Conservation (phyloP, 306 rosid genomes). For the Cicer chorassanicum region DNA sequence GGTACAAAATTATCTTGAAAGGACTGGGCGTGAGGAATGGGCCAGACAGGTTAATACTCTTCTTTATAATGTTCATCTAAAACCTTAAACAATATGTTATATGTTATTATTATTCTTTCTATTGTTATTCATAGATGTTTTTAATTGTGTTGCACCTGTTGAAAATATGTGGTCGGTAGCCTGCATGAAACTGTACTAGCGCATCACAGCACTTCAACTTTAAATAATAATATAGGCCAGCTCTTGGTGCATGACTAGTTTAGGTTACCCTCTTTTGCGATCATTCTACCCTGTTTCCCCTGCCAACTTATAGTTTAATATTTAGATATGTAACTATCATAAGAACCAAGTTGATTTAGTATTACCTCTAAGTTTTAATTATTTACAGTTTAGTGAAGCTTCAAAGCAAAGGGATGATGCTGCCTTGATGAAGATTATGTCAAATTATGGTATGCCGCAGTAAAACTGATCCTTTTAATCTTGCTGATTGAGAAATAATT, state of each 20-base stretch:
- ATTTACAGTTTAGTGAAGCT: constrained; percentile 74
- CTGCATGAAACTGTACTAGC: constrained; percentile 21
- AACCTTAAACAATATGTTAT: constrained; percentile 12
- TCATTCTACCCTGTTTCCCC: constrained; percentile 33
- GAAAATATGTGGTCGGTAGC: constrained; percentile 27
- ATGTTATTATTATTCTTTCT: constrained; percentile 10
- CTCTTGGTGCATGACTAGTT: constrained; percentile 31
- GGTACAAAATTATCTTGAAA: constrained; percentile 81
- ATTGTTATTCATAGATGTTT: neutral
- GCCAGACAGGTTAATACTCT: constrained; percentile 73
- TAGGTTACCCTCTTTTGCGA: constrained; percentile 23
- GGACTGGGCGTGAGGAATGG: constrained; percentile 90
- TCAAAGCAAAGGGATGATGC: constrained; percentile 57
- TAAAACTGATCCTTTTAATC: constrained; percentile 1
- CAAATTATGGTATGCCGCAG: constrained; percentile 72
- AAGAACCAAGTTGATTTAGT: constrained; percentile 21
- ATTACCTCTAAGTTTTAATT: constrained; percentile 21
- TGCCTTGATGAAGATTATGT: constrained; percentile 71
- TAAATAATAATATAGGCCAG: neutral
- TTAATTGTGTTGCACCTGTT: constrained; percentile 17
- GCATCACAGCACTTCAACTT: neutral
- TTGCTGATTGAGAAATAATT: constrained; percentile 36
- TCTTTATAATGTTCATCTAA: constrained; percentile 35
- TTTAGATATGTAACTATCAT: constrained; percentile 14
- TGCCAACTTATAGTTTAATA: constrained; percentile 12